Evolutionary conservation across 352 stramenopile species (phyloP).

Genomic region (Globisporangium okanoganense): DNA sequence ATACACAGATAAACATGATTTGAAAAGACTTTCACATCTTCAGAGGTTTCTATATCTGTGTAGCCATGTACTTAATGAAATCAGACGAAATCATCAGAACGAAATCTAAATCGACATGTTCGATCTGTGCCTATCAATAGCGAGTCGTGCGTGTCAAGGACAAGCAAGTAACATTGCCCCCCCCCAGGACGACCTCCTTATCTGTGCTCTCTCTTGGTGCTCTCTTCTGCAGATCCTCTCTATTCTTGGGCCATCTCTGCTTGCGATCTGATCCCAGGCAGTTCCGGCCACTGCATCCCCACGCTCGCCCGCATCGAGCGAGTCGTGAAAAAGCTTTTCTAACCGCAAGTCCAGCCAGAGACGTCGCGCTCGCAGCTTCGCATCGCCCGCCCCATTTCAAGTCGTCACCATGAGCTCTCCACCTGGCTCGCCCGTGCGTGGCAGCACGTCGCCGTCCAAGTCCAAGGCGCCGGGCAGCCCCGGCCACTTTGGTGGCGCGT

Average conservation of each 20-base stretch:
- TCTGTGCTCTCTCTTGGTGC: neutral
- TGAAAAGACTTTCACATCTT: too few species aligned
- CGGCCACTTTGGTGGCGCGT: conserved; percentile 16
- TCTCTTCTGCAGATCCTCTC: neutral
- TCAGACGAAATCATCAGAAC: too few species aligned
- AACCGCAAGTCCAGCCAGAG: conserved; percentile 1
- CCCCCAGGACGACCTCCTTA: neutral
- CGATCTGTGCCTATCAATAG: conserved; percentile 12
- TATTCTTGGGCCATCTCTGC: conserved; percentile 1
- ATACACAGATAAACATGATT: too few species aligned
- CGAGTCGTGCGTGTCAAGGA: too few species aligned
- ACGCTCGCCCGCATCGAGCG: neutral
- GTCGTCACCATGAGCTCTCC: conserved; percentile 19
- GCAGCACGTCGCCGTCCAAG: conserved; percentile 32
- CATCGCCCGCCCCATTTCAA: neutral
- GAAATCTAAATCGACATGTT: neutral
- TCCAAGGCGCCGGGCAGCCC: conserved; percentile 31
- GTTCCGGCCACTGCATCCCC: neutral
- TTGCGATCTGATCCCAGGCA: neutral
- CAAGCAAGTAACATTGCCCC: neutral
- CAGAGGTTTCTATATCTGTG: too few species aligned
- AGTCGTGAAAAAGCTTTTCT: conserved; percentile 9
- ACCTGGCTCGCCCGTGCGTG: conserved; percentile 29
- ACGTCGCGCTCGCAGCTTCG: neutral
- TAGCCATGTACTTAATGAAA: neutral